Conservation (phyloP, 2,329 filamentous ascomycete species). For the Fusarium xyrophilum region DNA sequence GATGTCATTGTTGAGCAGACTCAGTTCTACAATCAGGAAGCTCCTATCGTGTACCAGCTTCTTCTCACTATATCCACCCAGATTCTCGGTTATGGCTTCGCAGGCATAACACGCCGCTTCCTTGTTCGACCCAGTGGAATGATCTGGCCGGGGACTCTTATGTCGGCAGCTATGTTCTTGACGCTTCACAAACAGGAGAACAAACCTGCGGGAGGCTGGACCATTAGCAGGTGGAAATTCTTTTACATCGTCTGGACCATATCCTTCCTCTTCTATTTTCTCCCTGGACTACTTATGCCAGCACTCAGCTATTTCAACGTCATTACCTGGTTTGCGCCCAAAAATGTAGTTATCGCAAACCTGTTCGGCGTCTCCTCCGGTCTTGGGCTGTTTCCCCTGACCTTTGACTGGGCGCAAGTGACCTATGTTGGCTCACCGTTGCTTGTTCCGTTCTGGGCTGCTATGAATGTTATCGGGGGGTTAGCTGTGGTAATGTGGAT, state of each 20-base stretch:
- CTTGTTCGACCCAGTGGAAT: conserved; percentile 85
- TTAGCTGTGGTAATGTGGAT: conserved; percentile 87
- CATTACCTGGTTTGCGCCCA: conserved; percentile 85
- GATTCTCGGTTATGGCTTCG: conserved; percentile 85
- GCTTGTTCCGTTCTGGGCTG: conserved; percentile 85
- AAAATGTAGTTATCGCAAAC: conserved; percentile 85
- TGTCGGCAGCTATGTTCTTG: conserved; percentile 88
- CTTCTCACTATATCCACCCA: conserved; percentile 86
- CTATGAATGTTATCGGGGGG: conserved; percentile 82
- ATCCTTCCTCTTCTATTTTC: conserved; percentile 82
- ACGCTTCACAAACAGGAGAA: conserved; percentile 87
- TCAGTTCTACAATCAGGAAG: conserved; percentile 85
- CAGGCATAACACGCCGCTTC: conserved; percentile 80
- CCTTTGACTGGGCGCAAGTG: conserved; percentile 91
- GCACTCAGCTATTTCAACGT: conserved; percentile 89
- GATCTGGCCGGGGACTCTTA: conserved; percentile 89
- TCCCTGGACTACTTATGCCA: conserved; percentile 82
- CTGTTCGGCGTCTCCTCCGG: conserved; percentile 87
- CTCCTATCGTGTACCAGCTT: conserved; percentile 78
- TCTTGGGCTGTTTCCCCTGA: conserved; percentile 81
- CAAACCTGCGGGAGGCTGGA: conserved; percentile 82
- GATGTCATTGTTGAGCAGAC: conserved; percentile 92
- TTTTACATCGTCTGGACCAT: conserved; percentile 76
- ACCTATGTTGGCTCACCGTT: conserved; percentile 86
- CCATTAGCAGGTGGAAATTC: conserved; percentile 81